These are phyloP conservation scores for Salvia sclarea DNA, from an alignment of 305 asterid genomes.

Conservation along the genomic window DNA sequence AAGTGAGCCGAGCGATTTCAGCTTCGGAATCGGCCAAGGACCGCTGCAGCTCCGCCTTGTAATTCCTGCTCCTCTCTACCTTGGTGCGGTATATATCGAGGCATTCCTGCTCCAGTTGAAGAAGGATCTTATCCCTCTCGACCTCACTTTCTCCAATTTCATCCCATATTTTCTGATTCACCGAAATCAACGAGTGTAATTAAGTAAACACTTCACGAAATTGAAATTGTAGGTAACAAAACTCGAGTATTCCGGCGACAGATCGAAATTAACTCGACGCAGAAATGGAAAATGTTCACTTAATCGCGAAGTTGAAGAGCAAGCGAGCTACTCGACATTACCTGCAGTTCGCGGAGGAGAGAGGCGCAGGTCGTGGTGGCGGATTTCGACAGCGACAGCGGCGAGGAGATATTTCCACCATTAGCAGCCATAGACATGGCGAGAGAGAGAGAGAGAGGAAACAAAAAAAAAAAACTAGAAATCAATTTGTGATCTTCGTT, in stretches of 20 bases:
- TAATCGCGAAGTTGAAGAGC: neutral
- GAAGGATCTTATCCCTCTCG: constrained; percentile 74
- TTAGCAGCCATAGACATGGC: constrained; percentile 37
- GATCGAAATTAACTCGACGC: neutral
- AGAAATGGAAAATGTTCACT: neutral
- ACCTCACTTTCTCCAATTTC: constrained; percentile 67
- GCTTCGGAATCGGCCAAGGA: constrained; percentile 62
- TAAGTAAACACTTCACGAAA: neutral
- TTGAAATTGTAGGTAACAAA: neutral
- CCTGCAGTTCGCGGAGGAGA: constrained; percentile 70
- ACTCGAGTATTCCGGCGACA: neutral
- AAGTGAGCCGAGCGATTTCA: constrained; percentile 56
- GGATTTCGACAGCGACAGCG: constrained; percentile 54
- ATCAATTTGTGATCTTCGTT: constrained; percentile 33
- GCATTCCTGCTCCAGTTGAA: constrained; percentile 83
- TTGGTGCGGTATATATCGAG: constrained; percentile 66
- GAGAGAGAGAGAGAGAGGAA: too few relatives aligned
- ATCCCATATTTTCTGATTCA: constrained; percentile 67
- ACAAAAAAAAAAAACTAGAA: constrained; percentile 33
- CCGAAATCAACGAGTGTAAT: constrained; percentile 6
- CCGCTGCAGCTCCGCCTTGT: constrained; percentile 60
- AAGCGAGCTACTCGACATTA: neutral
- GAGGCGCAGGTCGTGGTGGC: constrained; percentile 64
- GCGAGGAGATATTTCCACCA: constrained; percentile 42
- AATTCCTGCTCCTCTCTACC: constrained; percentile 62